phyloP scores from a whole-genome alignment of 2,329 filamentous ascomycete genomes.

The Apiospora sp. region DNA sequence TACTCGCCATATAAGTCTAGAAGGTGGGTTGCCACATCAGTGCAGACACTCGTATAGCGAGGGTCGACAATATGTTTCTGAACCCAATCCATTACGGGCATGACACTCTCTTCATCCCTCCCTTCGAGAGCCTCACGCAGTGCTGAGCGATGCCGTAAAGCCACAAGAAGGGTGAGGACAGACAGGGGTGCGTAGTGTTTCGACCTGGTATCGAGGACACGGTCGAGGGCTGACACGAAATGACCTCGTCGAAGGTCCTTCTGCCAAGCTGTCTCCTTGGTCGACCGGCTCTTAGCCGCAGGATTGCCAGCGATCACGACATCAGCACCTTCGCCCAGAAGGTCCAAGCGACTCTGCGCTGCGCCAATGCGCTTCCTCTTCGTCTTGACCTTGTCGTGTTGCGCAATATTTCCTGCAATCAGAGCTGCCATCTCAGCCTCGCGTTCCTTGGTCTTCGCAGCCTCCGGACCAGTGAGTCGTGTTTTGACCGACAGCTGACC shows the following conservation, averaged over 20 bases:
- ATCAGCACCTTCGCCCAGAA: conserved; percentile 83
- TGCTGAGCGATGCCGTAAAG: conserved; percentile 87
- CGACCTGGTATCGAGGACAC: conserved; percentile 67
- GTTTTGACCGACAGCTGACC: conserved; percentile 92
- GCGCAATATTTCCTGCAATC: conserved; percentile 78
- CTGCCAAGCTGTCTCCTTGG: conserved; percentile 78
- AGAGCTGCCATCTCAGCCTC: conserved; percentile 87
- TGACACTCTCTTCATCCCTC: conserved; percentile 81
- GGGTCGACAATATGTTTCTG: conserved; percentile 83
- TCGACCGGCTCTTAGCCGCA: conserved; percentile 31
- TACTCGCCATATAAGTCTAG: conserved; percentile 89
- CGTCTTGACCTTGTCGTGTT: conserved; percentile 75
- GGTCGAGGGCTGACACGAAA: conserved; percentile 81
- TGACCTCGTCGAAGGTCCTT: conserved; percentile 78
- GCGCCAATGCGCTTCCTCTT: conserved; percentile 69
- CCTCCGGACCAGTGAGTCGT: conserved; percentile 83
- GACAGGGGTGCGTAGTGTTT: conserved; percentile 66
- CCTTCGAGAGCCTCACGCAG: conserved; percentile 81
- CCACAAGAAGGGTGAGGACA: conserved; percentile 80
- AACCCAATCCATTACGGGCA: conserved; percentile 86
- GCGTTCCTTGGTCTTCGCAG: conserved; percentile 76
- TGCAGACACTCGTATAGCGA: conserved; percentile 79
- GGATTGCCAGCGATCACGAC: conserved; percentile 84
- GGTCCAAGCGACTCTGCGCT: conserved; percentile 70
- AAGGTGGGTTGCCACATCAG: conserved; percentile 82